Percentiles rank a stretch among this genome's conserved stretches.
phyloP scores from a whole-genome alignment of 441 rosid genomes.

The Brassica balearica region DNA sequence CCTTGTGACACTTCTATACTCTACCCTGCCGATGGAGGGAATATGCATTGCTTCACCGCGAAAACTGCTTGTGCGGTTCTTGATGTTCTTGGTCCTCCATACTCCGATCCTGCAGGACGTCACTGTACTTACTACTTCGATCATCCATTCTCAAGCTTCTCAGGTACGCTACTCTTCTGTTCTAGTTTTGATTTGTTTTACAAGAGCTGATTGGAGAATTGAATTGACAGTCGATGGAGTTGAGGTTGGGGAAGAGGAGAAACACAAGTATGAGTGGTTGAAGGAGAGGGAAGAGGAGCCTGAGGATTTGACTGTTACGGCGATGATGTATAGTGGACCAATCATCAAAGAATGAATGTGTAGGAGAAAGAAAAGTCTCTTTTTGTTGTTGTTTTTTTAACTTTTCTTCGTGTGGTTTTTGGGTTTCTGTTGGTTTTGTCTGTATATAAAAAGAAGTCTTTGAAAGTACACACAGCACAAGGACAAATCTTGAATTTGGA shows the following conservation, averaged over 20 bases:
- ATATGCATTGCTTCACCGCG: slow-evolving; percentile 94
- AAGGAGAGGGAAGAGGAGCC: slow-evolving; percentile 67
- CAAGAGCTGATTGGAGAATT: background rate
- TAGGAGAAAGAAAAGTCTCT: slow-evolving; percentile 11
- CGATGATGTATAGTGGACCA: slow-evolving; percentile 65
- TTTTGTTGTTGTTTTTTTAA: background rate
- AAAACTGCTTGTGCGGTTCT: slow-evolving; percentile 88
- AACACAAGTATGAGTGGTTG: slow-evolving; percentile 70
- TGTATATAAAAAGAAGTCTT: slow-evolving; percentile 35
- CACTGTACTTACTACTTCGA: slow-evolving; percentile 79
- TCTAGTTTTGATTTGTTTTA: background rate
- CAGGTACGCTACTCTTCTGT: slow-evolving; percentile 61
- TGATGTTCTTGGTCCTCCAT: slow-evolving; percentile 94
- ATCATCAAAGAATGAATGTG: slow-evolving; percentile 41
- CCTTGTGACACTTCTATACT: slow-evolving; percentile 87
- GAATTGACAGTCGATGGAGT: slow-evolving; percentile 55
- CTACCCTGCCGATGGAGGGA: slow-evolving; percentile 95
- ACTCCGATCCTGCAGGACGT: slow-evolving; percentile 76
- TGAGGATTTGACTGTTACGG: slow-evolving; percentile 55
- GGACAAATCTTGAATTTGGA: slow-evolving; percentile 22
- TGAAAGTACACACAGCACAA: slow-evolving; percentile 30
- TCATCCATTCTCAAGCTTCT: slow-evolving; percentile 55
- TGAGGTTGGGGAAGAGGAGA: slow-evolving; percentile 60
- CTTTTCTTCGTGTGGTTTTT: background rate
- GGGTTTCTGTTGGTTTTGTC: slow-evolving; percentile 17